Evolutionary conservation across 306 rosid species (phyloP), one percentile per base, ranked within the genome.

Genomic region (Cucurbita argyrosperma): DNA sequence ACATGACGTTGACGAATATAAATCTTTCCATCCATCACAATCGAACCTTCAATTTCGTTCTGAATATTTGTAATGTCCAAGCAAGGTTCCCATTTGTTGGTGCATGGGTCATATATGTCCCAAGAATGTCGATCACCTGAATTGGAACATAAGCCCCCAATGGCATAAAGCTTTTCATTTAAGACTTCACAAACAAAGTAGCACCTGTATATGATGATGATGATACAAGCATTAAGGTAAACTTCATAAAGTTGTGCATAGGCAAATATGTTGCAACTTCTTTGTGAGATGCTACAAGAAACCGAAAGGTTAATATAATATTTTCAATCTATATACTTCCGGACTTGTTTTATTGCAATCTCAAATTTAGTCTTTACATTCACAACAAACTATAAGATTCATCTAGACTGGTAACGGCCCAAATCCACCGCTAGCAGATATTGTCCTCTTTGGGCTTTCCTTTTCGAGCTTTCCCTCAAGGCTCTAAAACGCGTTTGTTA

Each of bases 21-120:
- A 47, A 93, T 88, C 85, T 85, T 93, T 45, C 96, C 90, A 46
- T 85, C 87, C 89, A 90, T 78, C 75, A 90, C 97, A 40, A 90
- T 77, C 49, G 94, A 87, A 77, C 85, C 89, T 82, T 86, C 90
- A 45, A 86, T 82, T 74, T 87, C 94, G 47, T 90, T 85, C 73
- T 74, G 76, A 68, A 90, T 84, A 58, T 86, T 84, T 49, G 76
- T 79, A 60, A 13, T 14, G 47, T 90, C 94, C 43, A 56, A 72
- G 50, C 86, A 84, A 79, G 84, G 83, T 57, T 67, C 80, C 92
- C 96, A 90, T 26, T 74, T 70, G 78, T 83, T 78, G 11, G 82
- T 82, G 64, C 15, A 8, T 63, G 88, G 90, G 58, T 94, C 92
- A 55, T 85, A 90, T 43, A 86, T 80, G 74, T 94, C 97, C 98